phyloP scores from a whole-genome alignment of 495 filamentous ascomycete genomes.

The Talaromyces nanjingensis region DNA sequence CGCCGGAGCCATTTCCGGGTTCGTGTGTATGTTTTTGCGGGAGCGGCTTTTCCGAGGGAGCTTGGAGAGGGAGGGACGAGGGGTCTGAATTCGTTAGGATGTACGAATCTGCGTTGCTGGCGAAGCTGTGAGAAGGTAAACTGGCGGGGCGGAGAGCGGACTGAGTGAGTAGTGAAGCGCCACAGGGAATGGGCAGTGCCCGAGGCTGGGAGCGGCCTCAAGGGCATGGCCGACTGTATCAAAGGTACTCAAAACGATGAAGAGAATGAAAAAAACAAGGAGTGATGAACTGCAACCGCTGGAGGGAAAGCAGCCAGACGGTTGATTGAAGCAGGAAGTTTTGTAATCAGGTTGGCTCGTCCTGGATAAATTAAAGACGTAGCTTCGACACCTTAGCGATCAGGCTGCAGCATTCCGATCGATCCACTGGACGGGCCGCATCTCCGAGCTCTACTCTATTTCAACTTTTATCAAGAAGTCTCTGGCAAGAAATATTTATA shows the following conservation, averaged over 20 bases:
- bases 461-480: neutral
- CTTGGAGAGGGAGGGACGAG: conserved; percentile 73
- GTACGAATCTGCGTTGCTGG: conserved; percentile 8
- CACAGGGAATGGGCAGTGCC: neutral
- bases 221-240: neutral
- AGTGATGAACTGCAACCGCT: neutral
- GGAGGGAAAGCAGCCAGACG: neutral
- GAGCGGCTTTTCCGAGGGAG: conserved; percentile 67
- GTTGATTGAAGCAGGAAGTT: neutral
- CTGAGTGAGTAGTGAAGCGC: neutral
- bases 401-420: neutral
- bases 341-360: neutral
- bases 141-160: conserved; percentile 2
- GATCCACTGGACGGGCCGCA: neutral
- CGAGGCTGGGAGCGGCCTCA: neutral
- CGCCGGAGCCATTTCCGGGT: conserved; percentile 70
- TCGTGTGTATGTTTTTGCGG: conserved; percentile 56
- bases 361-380: neutral
- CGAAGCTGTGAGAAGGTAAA: neutral
- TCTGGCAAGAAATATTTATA: neutral
- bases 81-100: conserved; percentile 47
- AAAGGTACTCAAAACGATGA: neutral
- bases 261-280: neutral
- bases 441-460: neutral
- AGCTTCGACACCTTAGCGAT: neutral